Conservation (phyloP, 257 asterid genomes). For the Paulownia fortunei region DNA sequence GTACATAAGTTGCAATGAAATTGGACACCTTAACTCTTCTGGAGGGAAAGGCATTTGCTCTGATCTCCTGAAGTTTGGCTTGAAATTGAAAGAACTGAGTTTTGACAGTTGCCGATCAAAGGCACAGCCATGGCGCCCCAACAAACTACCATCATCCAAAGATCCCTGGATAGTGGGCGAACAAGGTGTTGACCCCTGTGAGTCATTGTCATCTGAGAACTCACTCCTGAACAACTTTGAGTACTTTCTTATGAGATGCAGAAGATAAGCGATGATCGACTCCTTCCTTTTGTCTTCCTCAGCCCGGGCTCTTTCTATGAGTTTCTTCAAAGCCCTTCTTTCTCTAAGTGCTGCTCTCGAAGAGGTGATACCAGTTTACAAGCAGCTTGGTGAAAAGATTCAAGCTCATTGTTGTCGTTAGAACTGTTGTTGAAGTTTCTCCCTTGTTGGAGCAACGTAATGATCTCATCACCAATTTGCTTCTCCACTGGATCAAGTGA, state of each 20-base stretch:
- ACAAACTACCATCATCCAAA: conserved; percentile 63
- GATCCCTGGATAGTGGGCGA: conserved; percentile 88
- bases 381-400: conserved; percentile 95
- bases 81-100: conserved; percentile 85
- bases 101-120: conserved; percentile 88
- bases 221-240: conserved; percentile 91
- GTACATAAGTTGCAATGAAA: conserved; percentile 91
- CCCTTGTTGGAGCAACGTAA: conserved; percentile 92
- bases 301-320: conserved; percentile 83
- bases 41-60: conserved; percentile 82
- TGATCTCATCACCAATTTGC: conserved; percentile 86
- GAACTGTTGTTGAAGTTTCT: conserved; percentile 67
- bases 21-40: conserved; percentile 94
- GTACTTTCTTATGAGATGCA: conserved; percentile 88
- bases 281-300: conserved; percentile 96
- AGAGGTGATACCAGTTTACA: conserved; percentile 87
- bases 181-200: conserved; percentile 97
- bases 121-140: conserved; percentile 59
- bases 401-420: conserved; percentile 81
- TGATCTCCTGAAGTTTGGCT: conserved; percentile 78
- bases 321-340: conserved; percentile 93
- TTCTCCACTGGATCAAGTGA: conserved; percentile 83
- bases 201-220: conserved; percentile 90
- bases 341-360: conserved; percentile 95
- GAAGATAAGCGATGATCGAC: conserved; percentile 87